phyloP scores from a whole-genome alignment of 768 basidiomycete species.

The Vishniacozyma victoriae region DNA sequence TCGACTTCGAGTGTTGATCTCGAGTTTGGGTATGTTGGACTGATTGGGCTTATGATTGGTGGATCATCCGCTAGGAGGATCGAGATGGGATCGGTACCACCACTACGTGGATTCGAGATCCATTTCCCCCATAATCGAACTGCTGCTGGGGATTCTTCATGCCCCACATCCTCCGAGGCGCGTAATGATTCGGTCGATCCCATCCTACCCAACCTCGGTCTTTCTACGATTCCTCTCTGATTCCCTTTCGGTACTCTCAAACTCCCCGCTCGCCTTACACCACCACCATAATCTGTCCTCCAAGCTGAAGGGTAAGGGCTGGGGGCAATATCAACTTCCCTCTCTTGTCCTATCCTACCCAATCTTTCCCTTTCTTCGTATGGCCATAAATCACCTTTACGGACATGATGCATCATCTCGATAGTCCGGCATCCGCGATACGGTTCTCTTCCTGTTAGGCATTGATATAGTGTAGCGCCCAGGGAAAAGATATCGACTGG shows the following conservation, averaged over 20 bases:
- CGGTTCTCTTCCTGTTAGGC: conserved; percentile 48
- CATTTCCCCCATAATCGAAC: conserved; percentile 26
- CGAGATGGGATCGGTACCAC: neutral
- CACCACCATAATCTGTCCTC: conserved; percentile 10
- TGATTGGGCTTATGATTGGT: neutral
- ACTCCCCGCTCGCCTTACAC: conserved; percentile 29
- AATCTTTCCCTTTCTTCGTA: conserved; percentile 46
- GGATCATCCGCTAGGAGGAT: neutral
- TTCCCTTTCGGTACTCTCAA: conserved; percentile 14
- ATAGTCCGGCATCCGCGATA: conserved; percentile 43
- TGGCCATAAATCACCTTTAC: conserved; percentile 47
- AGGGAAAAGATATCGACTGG: conserved; percentile 50
- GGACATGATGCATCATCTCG: conserved; percentile 48
- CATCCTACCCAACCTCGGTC: conserved; percentile 24
- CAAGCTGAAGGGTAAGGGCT: conserved; percentile 29
- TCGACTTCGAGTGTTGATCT: neutral
- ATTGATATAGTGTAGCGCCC: conserved; percentile 48
- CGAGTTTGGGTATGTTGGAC: neutral
- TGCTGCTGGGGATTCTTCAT: conserved; percentile 15
- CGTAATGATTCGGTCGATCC: conserved; percentile 28
- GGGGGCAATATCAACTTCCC: conserved; percentile 7
- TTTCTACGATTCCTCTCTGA: neutral
- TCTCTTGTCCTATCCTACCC: conserved; percentile 20
- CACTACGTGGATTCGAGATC: conserved; percentile 1
- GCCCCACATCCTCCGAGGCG: conserved; percentile 19